A percentile compares a stretch with the other conserved stretches of the same genome.
phyloP scores from a whole-genome alignment of 441 rosid species.

The Eugenia klotzschiana region DNA sequence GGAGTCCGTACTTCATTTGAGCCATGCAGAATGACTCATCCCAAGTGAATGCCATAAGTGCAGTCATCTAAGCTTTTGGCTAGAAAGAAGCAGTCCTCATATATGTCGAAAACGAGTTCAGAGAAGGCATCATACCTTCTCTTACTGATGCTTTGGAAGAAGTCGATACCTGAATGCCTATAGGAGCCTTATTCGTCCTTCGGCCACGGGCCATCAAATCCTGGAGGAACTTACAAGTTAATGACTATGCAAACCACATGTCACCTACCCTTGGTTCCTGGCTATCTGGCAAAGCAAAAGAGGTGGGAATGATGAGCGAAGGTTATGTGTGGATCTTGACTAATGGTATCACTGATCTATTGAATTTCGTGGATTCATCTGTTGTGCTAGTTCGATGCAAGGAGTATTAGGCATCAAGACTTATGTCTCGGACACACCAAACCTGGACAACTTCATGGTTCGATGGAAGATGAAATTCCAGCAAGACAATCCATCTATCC shows the following conservation, averaged over 20 bases:
- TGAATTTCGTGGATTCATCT: neutral
- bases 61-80: conserved; percentile 29
- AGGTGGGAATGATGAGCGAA: conserved; percentile 35
- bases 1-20: conserved; percentile 36
- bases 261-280: neutral
- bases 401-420: conserved; percentile 37
- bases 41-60: conserved; percentile 30
- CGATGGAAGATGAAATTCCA: conserved; percentile 27
- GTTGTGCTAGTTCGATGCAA: conserved; percentile 18
- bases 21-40: conserved; percentile 22
- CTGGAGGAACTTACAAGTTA: too few relatives aligned
- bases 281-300: conserved; percentile 28
- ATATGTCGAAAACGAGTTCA: neutral
- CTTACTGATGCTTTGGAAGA: too few relatives aligned
- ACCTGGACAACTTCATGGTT: conserved; percentile 7
- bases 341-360: conserved; percentile 13
- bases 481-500: conserved; percentile 1
- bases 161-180: too few relatives aligned
- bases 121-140: too few relatives aligned
- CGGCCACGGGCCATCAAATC: too few relatives aligned
- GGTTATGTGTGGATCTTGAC: conserved; percentile 58
- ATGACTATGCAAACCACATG: conserved; percentile 39
- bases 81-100: conserved; percentile 49
- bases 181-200: too few relatives aligned
- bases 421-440: conserved; percentile 13